Evolutionary conservation across 768 basidiomycete genomes (phyloP).

Genomic region (Suillus discolor): DNA sequence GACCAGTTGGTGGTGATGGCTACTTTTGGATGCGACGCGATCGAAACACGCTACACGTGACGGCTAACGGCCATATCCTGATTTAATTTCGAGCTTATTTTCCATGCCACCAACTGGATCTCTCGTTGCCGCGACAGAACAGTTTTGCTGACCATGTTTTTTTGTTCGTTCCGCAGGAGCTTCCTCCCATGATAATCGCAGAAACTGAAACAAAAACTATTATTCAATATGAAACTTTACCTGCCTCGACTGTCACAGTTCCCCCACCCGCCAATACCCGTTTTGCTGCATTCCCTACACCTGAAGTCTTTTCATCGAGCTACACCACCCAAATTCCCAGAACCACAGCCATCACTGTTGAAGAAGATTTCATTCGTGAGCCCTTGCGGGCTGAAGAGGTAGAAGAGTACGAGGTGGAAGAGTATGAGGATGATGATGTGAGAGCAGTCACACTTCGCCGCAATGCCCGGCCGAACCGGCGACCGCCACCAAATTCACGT

Average conservation of each 20-base stretch:
- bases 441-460: slow-evolving; percentile 44
- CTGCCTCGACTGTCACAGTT: slow-evolving; percentile 65
- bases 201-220: slow-evolving; percentile 69
- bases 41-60: slow-evolving; percentile 25
- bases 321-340: slow-evolving; percentile 66
- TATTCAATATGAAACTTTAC: slow-evolving; percentile 49
- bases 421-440: slow-evolving; percentile 46
- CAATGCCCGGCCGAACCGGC: slow-evolving; percentile 46
- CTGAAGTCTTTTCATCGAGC: slow-evolving; percentile 60
- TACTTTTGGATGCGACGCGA: slow-evolving; percentile 36
- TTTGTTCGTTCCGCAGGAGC: slow-evolving; percentile 38
- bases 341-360: slow-evolving; percentile 71
- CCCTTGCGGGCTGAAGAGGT: slow-evolving; percentile 39
- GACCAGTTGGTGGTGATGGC: slow-evolving; percentile 35
- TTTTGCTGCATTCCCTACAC: slow-evolving; percentile 70
- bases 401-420: slow-evolving; percentile 37
- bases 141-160: slow-evolving; percentile 36
- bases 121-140: slow-evolving; percentile 34
- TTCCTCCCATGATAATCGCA: slow-evolving; percentile 41
- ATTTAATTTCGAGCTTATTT: slow-evolving; percentile 21
- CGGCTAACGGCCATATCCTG: slow-evolving; percentile 36
- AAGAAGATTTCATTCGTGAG: slow-evolving; percentile 52
- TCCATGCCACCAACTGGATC: slow-evolving; percentile 38
- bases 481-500: slow-evolving; percentile 42
- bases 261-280: slow-evolving; percentile 82